Conservation (phyloP, 78 protist genomes). For the Anaeramoeba flamelloides region DNA sequence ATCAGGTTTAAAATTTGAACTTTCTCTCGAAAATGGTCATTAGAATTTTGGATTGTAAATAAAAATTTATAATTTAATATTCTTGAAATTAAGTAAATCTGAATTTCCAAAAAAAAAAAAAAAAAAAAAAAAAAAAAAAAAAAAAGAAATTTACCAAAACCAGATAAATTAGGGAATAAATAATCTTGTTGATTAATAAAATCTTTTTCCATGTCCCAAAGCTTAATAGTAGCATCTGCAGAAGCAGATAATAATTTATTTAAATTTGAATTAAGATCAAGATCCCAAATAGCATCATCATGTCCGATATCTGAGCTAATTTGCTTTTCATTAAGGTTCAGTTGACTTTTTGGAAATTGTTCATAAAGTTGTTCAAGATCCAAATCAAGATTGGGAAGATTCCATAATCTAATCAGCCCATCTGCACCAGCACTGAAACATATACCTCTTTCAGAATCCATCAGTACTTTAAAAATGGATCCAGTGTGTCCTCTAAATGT, state of each 20-base stretch:
- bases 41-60: too few species aligned
- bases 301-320: neutral
- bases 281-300: slow-evolving; percentile 1
- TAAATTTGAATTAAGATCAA: neutral
- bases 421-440: neutral
- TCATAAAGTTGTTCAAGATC: too few species aligned
- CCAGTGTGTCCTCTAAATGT: slow-evolving; percentile 40
- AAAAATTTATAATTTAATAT: too few species aligned
- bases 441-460: neutral
- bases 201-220: neutral
- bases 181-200: neutral
- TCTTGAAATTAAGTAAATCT: too few species aligned
- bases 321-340: too few species aligned
- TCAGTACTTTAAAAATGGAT: slow-evolving; percentile 15
- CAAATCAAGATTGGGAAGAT: too few species aligned
- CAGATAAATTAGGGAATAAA: neutral
- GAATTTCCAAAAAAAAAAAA: too few species aligned
- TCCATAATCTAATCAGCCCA: neutral
- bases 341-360: too few species aligned
- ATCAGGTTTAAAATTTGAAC: too few species aligned
- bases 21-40: too few species aligned
- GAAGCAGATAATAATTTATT: neutral
- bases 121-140: too few species aligned
- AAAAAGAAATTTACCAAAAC: neutral
- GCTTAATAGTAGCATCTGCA: neutral